Evolutionary conservation across 23 red algal species (phyloP).

Genomic region (Gracilaria caudata): DNA sequence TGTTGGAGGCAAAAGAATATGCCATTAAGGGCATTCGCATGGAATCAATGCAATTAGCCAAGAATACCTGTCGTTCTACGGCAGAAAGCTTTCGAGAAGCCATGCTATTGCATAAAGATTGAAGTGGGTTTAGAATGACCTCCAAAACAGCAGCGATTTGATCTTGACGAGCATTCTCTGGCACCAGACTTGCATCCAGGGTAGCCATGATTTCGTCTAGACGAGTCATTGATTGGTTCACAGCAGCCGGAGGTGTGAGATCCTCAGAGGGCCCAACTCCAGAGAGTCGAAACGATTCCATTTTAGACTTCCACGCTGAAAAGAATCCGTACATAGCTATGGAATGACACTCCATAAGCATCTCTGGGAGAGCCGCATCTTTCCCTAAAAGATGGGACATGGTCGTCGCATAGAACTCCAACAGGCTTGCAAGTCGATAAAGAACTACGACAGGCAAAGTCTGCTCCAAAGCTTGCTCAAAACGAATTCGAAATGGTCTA

Average conservation of each 20-base stretch:
- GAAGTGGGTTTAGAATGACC: slow-evolving; percentile 83
- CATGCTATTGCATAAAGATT: slow-evolving; percentile 67
- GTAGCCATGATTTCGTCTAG: slow-evolving; percentile 86
- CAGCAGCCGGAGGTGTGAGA: slow-evolving; percentile 75
- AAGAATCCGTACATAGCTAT: slow-evolving; percentile 86
- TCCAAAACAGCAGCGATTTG: slow-evolving; percentile 76
- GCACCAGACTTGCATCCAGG: slow-evolving; percentile 79
- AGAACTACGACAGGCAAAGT: slow-evolving; percentile 73
- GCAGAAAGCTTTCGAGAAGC: slow-evolving; percentile 41
- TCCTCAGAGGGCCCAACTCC: slow-evolving; percentile 63
- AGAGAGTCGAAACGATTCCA: slow-evolving; percentile 62
- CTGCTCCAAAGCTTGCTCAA: slow-evolving; percentile 79
- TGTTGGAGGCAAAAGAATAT: slow-evolving; percentile 76
- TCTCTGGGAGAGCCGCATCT: slow-evolving; percentile 70
- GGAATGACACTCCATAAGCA: slow-evolving; percentile 77
- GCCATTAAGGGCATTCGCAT: slow-evolving; percentile 75
- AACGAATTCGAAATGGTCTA: slow-evolving; percentile 86
- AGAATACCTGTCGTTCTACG: slow-evolving; percentile 68
- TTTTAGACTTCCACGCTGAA: slow-evolving; percentile 75
- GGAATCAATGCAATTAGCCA: slow-evolving; percentile 90
- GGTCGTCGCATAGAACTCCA: slow-evolving; percentile 85
- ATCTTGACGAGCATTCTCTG: slow-evolving; percentile 68
- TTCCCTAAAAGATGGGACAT: slow-evolving; percentile 70
- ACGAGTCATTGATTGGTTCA: slow-evolving; percentile 79
- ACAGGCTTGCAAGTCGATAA: slow-evolving; percentile 80